A percentile compares a stretch with the other conserved stretches of the same genome.
Conservation (phyloP, 2,329 filamentous ascomycete genomes). For the Aplosporella prunicola region DNA sequence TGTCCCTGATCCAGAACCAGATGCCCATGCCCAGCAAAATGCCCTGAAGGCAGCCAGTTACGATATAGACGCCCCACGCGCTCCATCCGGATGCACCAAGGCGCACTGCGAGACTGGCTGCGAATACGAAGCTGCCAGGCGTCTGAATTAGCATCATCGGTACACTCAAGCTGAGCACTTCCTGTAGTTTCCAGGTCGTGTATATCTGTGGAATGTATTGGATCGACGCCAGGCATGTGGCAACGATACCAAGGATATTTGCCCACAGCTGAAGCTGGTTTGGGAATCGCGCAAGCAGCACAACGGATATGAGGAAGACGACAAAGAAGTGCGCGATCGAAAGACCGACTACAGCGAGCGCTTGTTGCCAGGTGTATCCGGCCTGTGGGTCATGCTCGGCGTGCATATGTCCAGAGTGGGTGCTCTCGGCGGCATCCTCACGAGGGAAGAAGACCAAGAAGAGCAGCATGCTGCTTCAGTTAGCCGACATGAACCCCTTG, state of each 20-base stretch:
- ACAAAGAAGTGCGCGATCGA: conserved; percentile 70
- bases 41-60: conserved; percentile 81
- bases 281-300: conserved; percentile 57
- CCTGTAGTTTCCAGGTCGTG: conserved; percentile 76
- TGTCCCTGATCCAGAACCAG: conserved; percentile 55
- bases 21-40: conserved; percentile 70
- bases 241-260: conserved; percentile 71
- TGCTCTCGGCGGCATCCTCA: conserved; percentile 14
- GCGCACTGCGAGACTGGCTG: conserved; percentile 69
- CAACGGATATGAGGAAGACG: conserved; percentile 54
- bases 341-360: conserved; percentile 60
- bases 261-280: conserved; percentile 66
- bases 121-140: conserved; percentile 83
- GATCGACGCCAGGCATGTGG: conserved; percentile 67
- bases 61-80: conserved; percentile 83
- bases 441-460: conserved; percentile 85
- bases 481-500: no score
- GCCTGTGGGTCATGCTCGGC: conserved; percentile 25
- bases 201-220: conserved; percentile 95
- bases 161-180: conserved; percentile 85
- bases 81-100: conserved; percentile 84
- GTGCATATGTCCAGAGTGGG: no score
- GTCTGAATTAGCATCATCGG: conserved; percentile 99
- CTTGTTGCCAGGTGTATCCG: conserved; percentile 59
- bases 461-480: conserved; percentile 64